A percentile compares a stretch with the other conserved stretches of the same genome.
Evolutionary conservation across 202 grass and related monocot species (phyloP).

Genomic region (Eragrostis tef): DNA sequence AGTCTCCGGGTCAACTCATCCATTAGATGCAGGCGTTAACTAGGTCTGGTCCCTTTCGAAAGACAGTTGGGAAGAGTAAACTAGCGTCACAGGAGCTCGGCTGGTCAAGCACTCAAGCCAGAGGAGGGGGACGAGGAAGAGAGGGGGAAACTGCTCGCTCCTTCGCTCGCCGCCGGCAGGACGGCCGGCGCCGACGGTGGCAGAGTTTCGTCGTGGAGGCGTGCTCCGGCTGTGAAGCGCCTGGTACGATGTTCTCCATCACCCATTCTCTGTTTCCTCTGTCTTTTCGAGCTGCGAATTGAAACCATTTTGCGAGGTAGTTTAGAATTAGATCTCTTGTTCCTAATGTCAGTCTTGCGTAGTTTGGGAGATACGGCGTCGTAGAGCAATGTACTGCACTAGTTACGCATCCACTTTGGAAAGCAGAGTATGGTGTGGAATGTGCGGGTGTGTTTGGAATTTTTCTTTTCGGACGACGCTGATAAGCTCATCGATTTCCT

Average conservation of each 20-base stretch:
- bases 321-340: constrained; percentile 1
- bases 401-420: too few species aligned
- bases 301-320: not conserved
- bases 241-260: not conserved
- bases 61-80: not conserved
- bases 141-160: too few species aligned
- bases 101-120: constrained; percentile 10
- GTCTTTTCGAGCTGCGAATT: not conserved
- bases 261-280: not conserved
- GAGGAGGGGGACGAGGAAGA: not conserved
- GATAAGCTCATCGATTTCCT: not conserved
- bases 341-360: not conserved
- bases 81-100: not conserved
- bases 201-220: not conserved
- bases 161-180: not conserved
- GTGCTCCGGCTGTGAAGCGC: not conserved
- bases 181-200: not conserved
- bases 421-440: not conserved
- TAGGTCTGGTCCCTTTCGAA: not conserved
- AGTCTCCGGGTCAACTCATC: too few species aligned
- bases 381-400: not conserved
- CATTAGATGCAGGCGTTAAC: not conserved
- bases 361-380: too few species aligned
- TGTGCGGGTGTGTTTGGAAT: not conserved
- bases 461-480: not conserved